These are phyloP conservation scores for Hygrophoropsis aurantiaca DNA, from an alignment of 768 basidiomycete genomes.

Conservation along the genomic window DNA sequence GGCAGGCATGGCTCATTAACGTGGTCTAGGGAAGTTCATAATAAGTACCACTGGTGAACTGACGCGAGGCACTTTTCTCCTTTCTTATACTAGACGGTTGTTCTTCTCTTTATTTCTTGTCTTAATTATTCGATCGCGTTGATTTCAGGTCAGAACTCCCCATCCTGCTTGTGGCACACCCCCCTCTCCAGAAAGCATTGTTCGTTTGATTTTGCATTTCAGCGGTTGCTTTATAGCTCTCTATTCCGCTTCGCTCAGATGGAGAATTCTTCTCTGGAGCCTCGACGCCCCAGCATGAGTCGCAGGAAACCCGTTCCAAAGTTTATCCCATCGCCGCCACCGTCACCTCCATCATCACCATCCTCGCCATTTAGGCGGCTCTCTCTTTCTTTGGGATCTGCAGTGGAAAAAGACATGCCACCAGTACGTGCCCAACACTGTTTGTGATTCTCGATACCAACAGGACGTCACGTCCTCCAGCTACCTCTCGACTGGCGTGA, in stretches of 20 bases:
- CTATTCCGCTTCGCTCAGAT: constrained; percentile 10
- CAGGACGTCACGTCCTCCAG: constrained; percentile 16
- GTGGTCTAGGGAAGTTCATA: constrained; percentile 28
- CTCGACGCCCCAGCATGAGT: constrained; percentile 45
- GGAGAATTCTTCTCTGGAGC: constrained; percentile 29
- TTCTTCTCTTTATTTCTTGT: constrained; percentile 20
- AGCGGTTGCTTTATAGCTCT: constrained; percentile 2
- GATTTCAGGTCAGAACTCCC: constrained; percentile 25
- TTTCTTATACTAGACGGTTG: constrained; percentile 31
- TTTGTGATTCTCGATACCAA: neutral
- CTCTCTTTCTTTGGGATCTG: constrained; percentile 18
- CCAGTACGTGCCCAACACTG: constrained; percentile 24
- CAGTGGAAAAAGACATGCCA: constrained; percentile 23
- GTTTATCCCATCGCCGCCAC: constrained; percentile 65
- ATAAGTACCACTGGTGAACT: constrained; percentile 30
- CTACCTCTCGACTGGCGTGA: constrained; percentile 37
- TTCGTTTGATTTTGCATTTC: too few relatives aligned
- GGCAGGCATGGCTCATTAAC: constrained; percentile 33
- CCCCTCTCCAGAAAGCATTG: constrained; percentile 12
- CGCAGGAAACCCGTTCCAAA: constrained; percentile 71
- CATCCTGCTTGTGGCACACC: constrained; percentile 15
- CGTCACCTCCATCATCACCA: constrained; percentile 35
- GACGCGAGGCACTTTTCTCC: constrained; percentile 27
- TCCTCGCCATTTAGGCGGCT: constrained; percentile 33
- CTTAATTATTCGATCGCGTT: constrained; percentile 25